phyloP scores from a whole-genome alignment of 78 protist species.

The Polysphondylium violaceum region DNA sequence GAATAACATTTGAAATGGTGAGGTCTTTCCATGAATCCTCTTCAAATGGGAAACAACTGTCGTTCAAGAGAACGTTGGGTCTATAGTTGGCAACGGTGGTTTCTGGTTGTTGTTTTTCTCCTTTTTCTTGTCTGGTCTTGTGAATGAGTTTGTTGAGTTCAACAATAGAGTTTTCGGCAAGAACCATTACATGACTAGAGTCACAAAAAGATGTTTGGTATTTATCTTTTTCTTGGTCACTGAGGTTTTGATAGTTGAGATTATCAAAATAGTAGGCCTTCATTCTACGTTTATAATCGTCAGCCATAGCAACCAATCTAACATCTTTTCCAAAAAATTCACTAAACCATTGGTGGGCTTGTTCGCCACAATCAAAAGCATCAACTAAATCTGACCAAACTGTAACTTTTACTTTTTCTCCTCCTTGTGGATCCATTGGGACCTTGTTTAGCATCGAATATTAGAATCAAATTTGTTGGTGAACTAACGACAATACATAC shows the following conservation, averaged over 20 bases:
- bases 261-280: not conserved
- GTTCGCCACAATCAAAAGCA: conserved; percentile 29
- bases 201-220: conserved; percentile 13
- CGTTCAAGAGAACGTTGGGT: conserved; percentile 37
- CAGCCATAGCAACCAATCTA: conserved; percentile 5
- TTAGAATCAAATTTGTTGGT: not conserved
- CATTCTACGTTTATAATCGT: conserved; percentile 11
- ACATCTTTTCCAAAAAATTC: not conserved
- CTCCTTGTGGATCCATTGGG: not conserved
- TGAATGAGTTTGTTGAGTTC: conserved; percentile 11
- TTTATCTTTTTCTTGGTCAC: not conserved
- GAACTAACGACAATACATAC: not conserved
- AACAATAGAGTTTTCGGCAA: conserved; percentile 32
- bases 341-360: conserved; percentile 19
- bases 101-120: conserved; percentile 19
- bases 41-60: conserved; percentile 22
- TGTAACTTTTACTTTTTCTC: not conserved
- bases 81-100: conserved; percentile 10
- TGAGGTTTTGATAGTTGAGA: not conserved
- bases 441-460: not conserved
- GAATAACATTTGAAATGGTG: not conserved
- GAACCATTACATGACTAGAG: conserved; percentile 35
- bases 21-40: conserved; percentile 35
- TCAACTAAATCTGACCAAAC: conserved; percentile 43
- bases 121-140: not conserved